A percentile compares a stretch with the other conserved stretches of the same genome.
These are phyloP conservation scores for Ramalina peruviana DNA, from an alignment of 495 filamentous ascomycete species.

Conservation along the genomic window DNA sequence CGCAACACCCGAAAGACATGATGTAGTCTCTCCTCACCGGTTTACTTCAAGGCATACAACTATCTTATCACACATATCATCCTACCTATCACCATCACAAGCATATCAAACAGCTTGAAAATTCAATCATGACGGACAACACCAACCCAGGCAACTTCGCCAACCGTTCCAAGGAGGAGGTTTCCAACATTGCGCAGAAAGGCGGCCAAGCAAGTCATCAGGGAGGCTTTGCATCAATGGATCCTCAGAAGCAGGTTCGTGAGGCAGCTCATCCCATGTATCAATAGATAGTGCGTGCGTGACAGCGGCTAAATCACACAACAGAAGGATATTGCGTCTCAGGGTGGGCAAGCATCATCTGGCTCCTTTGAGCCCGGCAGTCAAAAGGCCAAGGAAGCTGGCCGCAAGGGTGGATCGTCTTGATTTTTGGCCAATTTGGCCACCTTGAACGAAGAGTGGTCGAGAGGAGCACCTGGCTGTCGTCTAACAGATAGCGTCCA, in stretches of 20 bases:
- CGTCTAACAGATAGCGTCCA: no score
- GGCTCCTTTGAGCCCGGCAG: slow-evolving; percentile 35
- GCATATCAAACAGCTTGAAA: background rate
- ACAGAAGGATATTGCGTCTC: slow-evolving; percentile 32
- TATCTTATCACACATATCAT: no score
- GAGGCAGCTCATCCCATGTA: slow-evolving; percentile 23
- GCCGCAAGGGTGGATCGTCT: slow-evolving; percentile 28
- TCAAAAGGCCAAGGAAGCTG: slow-evolving; percentile 31
- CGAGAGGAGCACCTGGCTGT: no score
- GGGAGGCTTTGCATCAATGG: slow-evolving; percentile 23
- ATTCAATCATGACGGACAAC: slow-evolving; percentile 21
- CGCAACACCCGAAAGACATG: background rate
- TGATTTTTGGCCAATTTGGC: background rate
- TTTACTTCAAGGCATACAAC: background rate
- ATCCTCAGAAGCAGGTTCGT: slow-evolving; percentile 30
- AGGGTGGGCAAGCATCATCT: slow-evolving; percentile 37
- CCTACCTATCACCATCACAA: background rate
- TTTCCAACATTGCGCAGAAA: slow-evolving; percentile 36
- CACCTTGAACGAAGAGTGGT: no score
- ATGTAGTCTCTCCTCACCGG: background rate
- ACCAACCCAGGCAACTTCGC: slow-evolving; percentile 50
- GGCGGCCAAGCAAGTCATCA: slow-evolving; percentile 24
- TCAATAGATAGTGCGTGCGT: background rate
- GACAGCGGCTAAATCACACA: no score
- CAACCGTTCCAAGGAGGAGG: slow-evolving; percentile 46